Base-by-base conservation (phyloP, 768 basidiomycete genomes). In the Psilocybe azurescens region DNA sequence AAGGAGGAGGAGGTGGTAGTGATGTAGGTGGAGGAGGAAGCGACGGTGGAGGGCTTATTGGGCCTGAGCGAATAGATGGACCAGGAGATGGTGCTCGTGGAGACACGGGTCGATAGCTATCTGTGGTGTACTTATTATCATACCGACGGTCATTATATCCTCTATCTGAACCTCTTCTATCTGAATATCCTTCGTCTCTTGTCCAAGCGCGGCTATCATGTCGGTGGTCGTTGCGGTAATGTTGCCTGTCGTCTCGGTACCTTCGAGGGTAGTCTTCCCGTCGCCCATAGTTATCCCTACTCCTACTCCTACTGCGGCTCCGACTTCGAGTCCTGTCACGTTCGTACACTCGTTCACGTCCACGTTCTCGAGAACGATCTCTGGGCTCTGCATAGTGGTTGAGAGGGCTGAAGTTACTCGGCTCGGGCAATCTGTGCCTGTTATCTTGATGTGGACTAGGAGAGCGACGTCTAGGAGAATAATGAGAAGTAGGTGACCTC, bases 361-460 rank as follows among this genome's bases (percentile, higher is more conserved):
- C 73, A 52, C 72, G 67, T 49, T 75, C 71, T 65, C 81, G 68
- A 50, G 71, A 70, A 49, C 70, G 65, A 47, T 79, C 77, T 50
- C 77, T 73, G 48, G 63, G 50, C 59, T 72, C 66, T 49, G 70
- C 78, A 13, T 73, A 60, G 59, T 76, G 72, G 46, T 74, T 75
- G 11, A 73, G 71, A 0, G 83, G 82, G 13, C 78, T 83, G 64
- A 79, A 81, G 52, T 60, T 62, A 0, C 79, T 77, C n/a, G 75
- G 75, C 38, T 72, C 68, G 10, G 82, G 74, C 14, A 82, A 73
- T 36, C 79, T 69, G 63, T 81, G 80, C 57, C 73, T 76, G 48
- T 73, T 74, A 59, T 68, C 71, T 46, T 74, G 56, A 11, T 63
- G 57, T 2, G 80, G 74, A 7, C 77, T 76, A 13, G 69, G 77